Evolutionary conservation across 768 basidiomycete species (phyloP), one percentile per base, ranked within the genome.

Genomic region (Sporobolomyces roseus): DNA sequence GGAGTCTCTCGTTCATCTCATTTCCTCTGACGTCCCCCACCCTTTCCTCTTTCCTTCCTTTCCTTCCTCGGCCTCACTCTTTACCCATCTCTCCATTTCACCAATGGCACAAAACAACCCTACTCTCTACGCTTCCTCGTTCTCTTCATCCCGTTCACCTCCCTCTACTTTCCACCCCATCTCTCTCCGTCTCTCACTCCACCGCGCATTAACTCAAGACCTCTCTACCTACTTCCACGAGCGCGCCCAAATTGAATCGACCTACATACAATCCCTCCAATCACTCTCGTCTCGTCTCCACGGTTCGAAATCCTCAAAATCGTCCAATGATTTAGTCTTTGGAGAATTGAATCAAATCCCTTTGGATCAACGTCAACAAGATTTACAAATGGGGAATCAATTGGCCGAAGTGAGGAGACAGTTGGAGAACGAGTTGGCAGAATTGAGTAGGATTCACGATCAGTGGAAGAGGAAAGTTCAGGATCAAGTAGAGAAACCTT

Each of bases 211-310:
- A 52, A 63, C 71, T 23, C n/a, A 27, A 27, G 71, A 72, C 63
- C 71, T 72, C 63, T 58, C 66, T 7, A 4, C 43, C 29, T 62
- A 68, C 63, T 48, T 48, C 66, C 49, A 48, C 48, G 71, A 65
- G 21, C 66, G 74, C 58, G 66, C 74, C 62, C 63, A 72, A 68
- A 38, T 76, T 76, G 72, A 79, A 66, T 68, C 77, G 14, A 16
- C n/a, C 23, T 75, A 73, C 64, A 32, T 64, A 54, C 55, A 63
- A n/a, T 25, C 61, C 2, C 64, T 75, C 36, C 17, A 68, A 8
- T 41, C 48, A 23, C 61, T 70, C 58, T 8, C 27, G 0, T 16
- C 45, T n/a, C 62, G 68, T 5, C 54, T 74, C 3, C 55, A 71
- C 51, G 17, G 38, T 41, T 41, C 38, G 38, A 41, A n/a, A n/a